Evolutionary conservation across 2,329 filamentous ascomycete species (phyloP).

Genomic region (Cercospora sp.): DNA sequence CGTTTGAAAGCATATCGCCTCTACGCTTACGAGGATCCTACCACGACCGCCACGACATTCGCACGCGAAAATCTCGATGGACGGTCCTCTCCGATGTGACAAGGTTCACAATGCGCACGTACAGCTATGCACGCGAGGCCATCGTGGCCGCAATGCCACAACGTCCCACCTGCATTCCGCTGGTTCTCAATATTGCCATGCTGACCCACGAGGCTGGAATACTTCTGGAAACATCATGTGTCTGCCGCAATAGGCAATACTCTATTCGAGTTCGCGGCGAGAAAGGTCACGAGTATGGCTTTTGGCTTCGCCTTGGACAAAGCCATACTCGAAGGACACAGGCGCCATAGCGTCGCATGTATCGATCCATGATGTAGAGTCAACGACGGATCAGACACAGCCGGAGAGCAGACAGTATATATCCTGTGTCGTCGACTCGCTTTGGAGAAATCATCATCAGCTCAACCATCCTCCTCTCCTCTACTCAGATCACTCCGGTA

Average conservation of each 20-base stretch:
- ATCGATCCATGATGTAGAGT: not conserved
- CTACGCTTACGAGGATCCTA: not conserved
- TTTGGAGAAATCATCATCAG: conserved; percentile 8
- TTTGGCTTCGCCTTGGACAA: not conserved
- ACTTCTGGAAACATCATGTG: conserved; percentile 1
- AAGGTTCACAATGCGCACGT: not conserved
- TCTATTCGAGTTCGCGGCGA: not conserved
- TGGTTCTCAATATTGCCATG: not conserved
- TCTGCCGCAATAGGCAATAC: not conserved
- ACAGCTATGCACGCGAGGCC: conserved; percentile 6
- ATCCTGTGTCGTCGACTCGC: not conserved
- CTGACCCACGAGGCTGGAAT: not conserved
- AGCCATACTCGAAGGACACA: not conserved
- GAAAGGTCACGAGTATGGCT: conserved; percentile 4
- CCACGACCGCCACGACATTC: not conserved
- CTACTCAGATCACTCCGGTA: not conserved
- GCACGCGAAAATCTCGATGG: not conserved
- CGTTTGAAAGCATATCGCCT: not conserved
- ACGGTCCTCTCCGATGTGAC: conserved; percentile 1
- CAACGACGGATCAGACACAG: not conserved
- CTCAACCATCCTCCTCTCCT: conserved; percentile 6
- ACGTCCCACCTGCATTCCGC: not conserved
- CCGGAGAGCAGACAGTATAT: conserved; percentile 5
- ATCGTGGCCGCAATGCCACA: conserved; percentile 5
- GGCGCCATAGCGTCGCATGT: not conserved